Conservation (phyloP, 306 rosid genomes). For the Delonix regia region DNA sequence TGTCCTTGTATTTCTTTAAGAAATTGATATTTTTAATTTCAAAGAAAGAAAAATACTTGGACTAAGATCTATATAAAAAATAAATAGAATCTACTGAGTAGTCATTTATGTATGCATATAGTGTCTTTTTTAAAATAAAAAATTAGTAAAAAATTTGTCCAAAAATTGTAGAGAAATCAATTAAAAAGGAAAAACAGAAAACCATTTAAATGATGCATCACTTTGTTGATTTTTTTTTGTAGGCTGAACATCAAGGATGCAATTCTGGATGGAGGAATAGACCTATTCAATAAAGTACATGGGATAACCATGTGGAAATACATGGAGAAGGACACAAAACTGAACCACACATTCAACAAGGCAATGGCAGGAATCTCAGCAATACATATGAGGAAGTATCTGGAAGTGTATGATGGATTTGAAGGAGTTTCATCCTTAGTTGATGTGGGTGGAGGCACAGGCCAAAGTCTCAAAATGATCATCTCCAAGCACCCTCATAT, state of each 20-base stretch:
- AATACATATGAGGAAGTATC: neutral
- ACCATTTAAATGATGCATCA: neutral
- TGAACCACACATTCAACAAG: conserved; percentile 7
- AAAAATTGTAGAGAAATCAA: too few relatives aligned
- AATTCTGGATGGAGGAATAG: conserved; percentile 18
- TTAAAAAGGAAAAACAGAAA: too few relatives aligned
- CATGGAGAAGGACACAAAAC: neutral
- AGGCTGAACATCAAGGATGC: conserved; percentile 25
- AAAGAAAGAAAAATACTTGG: too few relatives aligned
- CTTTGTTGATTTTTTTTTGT: too few relatives aligned
- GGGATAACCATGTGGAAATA: neutral
- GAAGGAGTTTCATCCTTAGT: conserved; percentile 16
- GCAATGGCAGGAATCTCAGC: neutral
- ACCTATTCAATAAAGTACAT: neutral
- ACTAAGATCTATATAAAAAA: too few relatives aligned
- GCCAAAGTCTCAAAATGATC: conserved; percentile 19
- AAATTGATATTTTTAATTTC: too few relatives aligned
- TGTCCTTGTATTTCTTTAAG: too few relatives aligned
- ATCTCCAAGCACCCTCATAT: conserved; percentile 9
- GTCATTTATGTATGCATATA: neutral
- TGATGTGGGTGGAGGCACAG: conserved; percentile 30
- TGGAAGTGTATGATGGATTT: conserved; percentile 4
- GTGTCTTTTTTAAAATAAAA: too few relatives aligned
- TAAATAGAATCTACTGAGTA: neutral
- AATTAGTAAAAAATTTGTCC: too few relatives aligned